Evolutionary conservation across 768 basidiomycete genomes (phyloP).

Genomic region (Crassisporium funariophilum): DNA sequence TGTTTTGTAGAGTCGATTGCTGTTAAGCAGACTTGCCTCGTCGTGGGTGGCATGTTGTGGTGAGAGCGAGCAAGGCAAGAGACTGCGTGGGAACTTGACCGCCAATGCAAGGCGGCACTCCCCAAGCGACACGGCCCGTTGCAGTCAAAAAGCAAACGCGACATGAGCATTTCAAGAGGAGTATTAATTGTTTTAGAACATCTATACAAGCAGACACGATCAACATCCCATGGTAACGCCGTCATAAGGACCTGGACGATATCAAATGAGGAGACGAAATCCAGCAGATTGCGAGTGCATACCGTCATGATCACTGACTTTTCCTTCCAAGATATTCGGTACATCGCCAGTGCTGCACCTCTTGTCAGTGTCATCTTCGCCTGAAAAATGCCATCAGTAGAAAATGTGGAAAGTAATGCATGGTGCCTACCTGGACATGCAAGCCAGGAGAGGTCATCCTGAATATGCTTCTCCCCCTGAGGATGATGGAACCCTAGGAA

Average conservation of each 20-base stretch:
- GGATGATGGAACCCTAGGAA: conserved; percentile 50
- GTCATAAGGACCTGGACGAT: conserved; percentile 31
- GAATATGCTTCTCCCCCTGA: conserved; percentile 42
- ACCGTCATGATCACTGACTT: conserved; percentile 50
- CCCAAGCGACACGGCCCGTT: too few species aligned
- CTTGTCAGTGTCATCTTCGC: conserved; percentile 59
- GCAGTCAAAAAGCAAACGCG: too few species aligned
- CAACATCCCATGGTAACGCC: conserved; percentile 29
- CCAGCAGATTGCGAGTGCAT: not conserved
- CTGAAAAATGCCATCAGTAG: conserved; percentile 29
- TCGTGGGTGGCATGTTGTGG: conserved; percentile 14
- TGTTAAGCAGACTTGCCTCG: conserved; percentile 15
- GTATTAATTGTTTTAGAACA: too few species aligned
- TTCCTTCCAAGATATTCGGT: conserved; percentile 46
- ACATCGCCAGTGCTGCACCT: conserved; percentile 59
- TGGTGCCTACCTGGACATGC: conserved; percentile 48
- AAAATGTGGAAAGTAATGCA: conserved; percentile 7
- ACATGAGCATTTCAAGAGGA: too few species aligned
- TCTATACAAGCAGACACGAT: too few species aligned
- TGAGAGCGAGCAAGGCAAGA: too few species aligned
- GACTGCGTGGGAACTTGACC: too few species aligned
- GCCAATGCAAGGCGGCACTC: too few species aligned
- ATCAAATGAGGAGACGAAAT: not conserved
- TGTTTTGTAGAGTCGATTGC: conserved; percentile 12
- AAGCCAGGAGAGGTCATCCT: conserved; percentile 46